Percentiles rank a stretch among this genome's conserved stretches.
These are phyloP conservation scores for Glarea lozoyensis DNA, from an alignment of 495 filamentous ascomycete genomes.

Conservation along the genomic window DNA sequence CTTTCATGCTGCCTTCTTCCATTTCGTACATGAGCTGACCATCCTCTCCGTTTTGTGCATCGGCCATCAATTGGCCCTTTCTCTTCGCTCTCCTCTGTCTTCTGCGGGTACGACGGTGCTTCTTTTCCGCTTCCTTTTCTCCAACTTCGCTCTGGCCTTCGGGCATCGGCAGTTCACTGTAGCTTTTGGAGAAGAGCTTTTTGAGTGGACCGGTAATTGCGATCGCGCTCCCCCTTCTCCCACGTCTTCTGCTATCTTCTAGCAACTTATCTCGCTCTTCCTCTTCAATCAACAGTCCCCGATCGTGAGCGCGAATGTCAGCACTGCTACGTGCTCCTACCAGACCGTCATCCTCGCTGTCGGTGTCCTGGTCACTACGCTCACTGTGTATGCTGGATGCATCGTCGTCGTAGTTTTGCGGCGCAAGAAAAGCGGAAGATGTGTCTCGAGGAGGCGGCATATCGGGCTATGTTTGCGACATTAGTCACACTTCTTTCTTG, in stretches of 20 bases:
- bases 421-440: constrained; percentile 44
- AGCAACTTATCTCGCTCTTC: constrained; percentile 80
- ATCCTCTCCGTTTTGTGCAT: constrained; percentile 51
- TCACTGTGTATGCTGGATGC: constrained; percentile 50
- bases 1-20: constrained; percentile 70
- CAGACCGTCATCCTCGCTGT: constrained; percentile 66
- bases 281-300: constrained; percentile 74
- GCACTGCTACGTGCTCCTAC: constrained; percentile 55
- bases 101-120: constrained; percentile 39
- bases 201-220: constrained; percentile 28
- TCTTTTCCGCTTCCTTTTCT: constrained; percentile 27
- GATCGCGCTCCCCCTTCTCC: constrained; percentile 25
- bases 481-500: too few relatives aligned
- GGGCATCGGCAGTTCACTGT: constrained; percentile 8
- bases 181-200: constrained; percentile 24
- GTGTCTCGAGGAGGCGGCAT: constrained; percentile 10
- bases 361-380: constrained; percentile 66
- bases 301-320: constrained; percentile 64
- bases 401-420: constrained; percentile 58
- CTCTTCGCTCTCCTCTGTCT: constrained; percentile 31
- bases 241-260: constrained; percentile 34
- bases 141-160: background rate
- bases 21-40: constrained; percentile 80
- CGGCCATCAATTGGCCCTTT: constrained; percentile 35
- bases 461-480: background rate